Evolutionary conservation across 2,329 filamentous ascomycete species (phyloP).

Genomic region (Cladophialophora yegresii): DNA sequence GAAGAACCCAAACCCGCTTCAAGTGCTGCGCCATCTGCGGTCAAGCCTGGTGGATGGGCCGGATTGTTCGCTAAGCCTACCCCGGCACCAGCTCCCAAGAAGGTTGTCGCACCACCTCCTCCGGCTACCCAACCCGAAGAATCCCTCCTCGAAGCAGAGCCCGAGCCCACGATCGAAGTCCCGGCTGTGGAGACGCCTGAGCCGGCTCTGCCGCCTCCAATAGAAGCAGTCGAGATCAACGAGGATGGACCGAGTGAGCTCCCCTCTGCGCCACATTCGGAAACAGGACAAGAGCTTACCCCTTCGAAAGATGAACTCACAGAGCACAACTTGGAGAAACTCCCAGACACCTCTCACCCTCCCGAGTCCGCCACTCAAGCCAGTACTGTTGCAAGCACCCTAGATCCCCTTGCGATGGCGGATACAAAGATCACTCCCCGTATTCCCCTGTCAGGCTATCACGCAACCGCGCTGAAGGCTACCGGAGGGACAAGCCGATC

Average conservation of each 20-base stretch:
- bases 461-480: constrained; percentile 79
- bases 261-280: constrained; percentile 36
- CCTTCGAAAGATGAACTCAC: constrained; percentile 82
- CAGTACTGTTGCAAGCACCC: constrained; percentile 84
- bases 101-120: constrained; percentile 49
- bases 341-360: constrained; percentile 77
- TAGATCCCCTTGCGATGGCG: constrained; percentile 64
- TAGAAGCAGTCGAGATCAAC: constrained; percentile 44
- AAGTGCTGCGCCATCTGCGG: constrained; percentile 23
- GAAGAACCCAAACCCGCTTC: constrained; percentile 40
- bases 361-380: constrained; percentile 78
- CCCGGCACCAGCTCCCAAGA: constrained; percentile 56
- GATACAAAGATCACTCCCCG: constrained; percentile 57
- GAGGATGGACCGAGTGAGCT: constrained; percentile 40
- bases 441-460: constrained; percentile 70
- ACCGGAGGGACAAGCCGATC: constrained; percentile 65
- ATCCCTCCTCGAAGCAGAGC: constrained; percentile 31
- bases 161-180: constrained; percentile 35
- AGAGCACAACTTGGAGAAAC: constrained; percentile 86
- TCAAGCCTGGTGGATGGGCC: constrained; percentile 58
- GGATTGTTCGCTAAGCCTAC: constrained; percentile 73
- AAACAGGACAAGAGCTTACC: constrained; percentile 48
- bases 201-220: constrained; percentile 41
- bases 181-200: constrained; percentile 48
- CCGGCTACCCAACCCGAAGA: constrained; percentile 27